These are phyloP conservation scores for Colletotrichum sp. DNA, from an alignment of 2,329 filamentous ascomycete species.

Conservation along the genomic window DNA sequence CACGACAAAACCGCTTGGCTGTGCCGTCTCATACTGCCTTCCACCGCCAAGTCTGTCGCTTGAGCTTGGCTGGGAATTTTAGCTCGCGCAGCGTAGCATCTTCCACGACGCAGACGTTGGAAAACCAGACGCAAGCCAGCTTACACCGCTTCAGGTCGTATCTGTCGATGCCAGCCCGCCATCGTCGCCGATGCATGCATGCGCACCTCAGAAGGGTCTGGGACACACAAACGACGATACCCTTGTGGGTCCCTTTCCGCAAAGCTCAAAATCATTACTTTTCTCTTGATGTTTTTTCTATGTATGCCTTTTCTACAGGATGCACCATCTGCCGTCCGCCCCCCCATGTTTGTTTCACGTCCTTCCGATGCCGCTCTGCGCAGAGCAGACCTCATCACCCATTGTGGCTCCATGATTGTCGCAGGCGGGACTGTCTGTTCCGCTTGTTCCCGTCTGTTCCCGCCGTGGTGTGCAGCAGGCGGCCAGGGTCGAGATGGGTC, in stretches of 20 bases:
- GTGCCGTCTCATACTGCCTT: neutral
- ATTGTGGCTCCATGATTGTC: neutral
- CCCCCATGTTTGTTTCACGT: conserved; percentile 6
- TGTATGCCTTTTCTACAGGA: neutral
- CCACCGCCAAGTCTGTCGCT: neutral
- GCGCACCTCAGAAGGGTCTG: neutral
- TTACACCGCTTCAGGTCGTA: neutral
- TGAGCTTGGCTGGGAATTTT: neutral
- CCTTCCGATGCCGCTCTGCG: neutral
- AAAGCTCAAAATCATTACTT: neutral
- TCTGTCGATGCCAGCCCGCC: neutral
- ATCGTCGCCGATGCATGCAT: neutral
- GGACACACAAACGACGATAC: neutral
- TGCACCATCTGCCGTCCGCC: neutral
- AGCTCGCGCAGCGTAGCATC: neutral
- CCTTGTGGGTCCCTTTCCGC: neutral
- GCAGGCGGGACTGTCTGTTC: neutral
- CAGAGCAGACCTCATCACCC: neutral
- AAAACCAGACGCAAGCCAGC: neutral
- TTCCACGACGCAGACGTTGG: neutral
- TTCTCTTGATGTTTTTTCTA: neutral
- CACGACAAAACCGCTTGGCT: conserved; percentile 1
- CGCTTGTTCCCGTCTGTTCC: neutral
- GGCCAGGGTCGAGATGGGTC: neutral
- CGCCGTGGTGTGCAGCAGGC: neutral